Percentiles rank a stretch among this genome's conserved stretches.
phyloP scores from a whole-genome alignment of 208 protist genomes.

The Trichomonas vaginalis region DNA sequence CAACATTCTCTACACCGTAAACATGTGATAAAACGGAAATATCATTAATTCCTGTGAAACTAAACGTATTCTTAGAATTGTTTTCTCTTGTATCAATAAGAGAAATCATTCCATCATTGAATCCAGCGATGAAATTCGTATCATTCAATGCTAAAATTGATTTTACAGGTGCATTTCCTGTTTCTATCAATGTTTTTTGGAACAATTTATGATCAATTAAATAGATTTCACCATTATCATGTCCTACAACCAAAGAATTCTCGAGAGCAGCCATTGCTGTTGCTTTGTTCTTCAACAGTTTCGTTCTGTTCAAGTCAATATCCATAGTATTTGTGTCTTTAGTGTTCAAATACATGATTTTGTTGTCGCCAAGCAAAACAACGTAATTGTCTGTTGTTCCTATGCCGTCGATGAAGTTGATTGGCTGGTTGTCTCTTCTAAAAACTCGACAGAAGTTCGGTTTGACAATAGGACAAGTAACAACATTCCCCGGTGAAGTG shows the following conservation, averaged over 20 bases:
- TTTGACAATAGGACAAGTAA: not conserved
- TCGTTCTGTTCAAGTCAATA: not conserved
- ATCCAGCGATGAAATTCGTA: not conserved
- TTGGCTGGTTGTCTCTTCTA: not conserved
- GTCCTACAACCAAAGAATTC: not conserved
- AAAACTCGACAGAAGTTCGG: not conserved
- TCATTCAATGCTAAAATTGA: not conserved
- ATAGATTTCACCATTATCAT: not conserved
- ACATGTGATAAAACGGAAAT: not conserved
- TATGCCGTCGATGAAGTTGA: not conserved
- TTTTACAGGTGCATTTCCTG: not conserved
- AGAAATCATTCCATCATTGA: not conserved
- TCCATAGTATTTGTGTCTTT: not conserved
- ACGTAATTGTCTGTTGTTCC: not conserved
- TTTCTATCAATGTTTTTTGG: not conserved
- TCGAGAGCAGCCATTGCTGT: not conserved
- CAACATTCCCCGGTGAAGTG: not conserved
- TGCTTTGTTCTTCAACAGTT: not conserved
- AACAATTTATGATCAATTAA: not conserved
- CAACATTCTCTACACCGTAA: not conserved
- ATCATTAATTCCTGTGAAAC: not conserved
- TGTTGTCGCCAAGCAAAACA: not conserved
- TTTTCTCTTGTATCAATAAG: not conserved
- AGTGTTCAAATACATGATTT: not conserved
- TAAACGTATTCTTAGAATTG: not conserved